Base-by-base conservation (phyloP, 345 rosid species). In the Populus pruinosa region DNA sequence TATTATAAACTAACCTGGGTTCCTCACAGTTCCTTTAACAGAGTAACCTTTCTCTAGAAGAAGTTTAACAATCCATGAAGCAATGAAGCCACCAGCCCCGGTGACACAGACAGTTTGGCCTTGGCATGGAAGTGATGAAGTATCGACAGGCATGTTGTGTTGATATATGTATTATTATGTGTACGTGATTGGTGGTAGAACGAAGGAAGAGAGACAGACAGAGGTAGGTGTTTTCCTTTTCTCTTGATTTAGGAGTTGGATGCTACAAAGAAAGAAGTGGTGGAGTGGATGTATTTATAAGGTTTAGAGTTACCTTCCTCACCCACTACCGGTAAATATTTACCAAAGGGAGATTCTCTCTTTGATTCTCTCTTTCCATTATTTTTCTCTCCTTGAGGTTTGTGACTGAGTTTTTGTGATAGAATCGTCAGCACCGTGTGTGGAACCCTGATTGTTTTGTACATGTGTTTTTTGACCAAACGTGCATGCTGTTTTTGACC, bases 11-110 rank as follows among this genome's bases (percentile, higher is more conserved):
- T 12, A 20, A 93, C 98, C 97, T 74, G 98, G 97, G 81, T 93
- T 93, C 53, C 99, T 83, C 66, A 89, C 90, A 44, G 99, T 93
- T 79, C 99, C 99, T 83, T 80, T 85, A 8, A 96, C 97, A 38
- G 88, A 70, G 85, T 96, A 96, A 71, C 98, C 99, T 71, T 80
- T 85, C 49, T 96, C 94, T 6, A 96, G 80, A 21, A 93, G 94
- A 23, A 91, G 86, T 76, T 93, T 96, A 70, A 96, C 98, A 9
- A 92, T 87, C 99, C 99, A 96, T 17, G 99, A 96, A 59, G 97
- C 99, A 69, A 96, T 96, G 83, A 91, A 96, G 76, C 99, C 99
- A 13, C 92, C 99, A 41, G 99, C 98, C 62, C 99, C 99, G 83
- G 99, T 96, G 85, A 96, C 97, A 76, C 99, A 96, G 31, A 93